phyloP scores from a whole-genome alignment of 352 stramenopile species.

The Globisporangium parvum region DNA sequence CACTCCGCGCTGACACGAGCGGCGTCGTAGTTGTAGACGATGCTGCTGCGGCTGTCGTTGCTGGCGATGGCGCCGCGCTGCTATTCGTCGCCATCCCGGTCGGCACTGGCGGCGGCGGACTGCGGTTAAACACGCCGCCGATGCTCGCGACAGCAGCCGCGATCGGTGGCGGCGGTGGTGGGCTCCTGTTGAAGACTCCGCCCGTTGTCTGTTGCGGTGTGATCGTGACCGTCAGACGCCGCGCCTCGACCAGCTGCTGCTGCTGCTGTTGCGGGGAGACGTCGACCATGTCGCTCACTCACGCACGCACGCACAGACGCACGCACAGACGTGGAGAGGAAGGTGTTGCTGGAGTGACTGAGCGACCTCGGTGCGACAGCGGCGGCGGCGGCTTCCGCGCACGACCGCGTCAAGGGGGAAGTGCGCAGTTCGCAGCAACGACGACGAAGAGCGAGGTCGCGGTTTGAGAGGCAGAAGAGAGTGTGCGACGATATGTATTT shows the following conservation, averaged over 20 bases:
- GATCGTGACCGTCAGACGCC: background rate
- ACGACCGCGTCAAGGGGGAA: too few species aligned
- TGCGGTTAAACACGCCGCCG: background rate
- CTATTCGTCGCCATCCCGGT: background rate
- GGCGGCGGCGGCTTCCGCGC: too few species aligned
- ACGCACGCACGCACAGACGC: too few species aligned
- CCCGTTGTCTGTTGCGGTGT: background rate
- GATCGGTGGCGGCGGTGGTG: background rate
- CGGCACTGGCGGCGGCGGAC: too few species aligned
- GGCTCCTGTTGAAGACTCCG: background rate
- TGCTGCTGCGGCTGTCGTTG: too few species aligned
- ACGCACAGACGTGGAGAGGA: too few species aligned
- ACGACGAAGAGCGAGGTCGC: too few species aligned
- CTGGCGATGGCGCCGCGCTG: background rate
- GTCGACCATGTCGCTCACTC: slow-evolving; percentile 24
- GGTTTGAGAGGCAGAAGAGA: too few species aligned
- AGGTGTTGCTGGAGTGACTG: too few species aligned
- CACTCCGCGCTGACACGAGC: background rate
- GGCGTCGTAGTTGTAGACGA: slow-evolving; percentile 1
- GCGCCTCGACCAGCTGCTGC: slow-evolving; percentile 4
- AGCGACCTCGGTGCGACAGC: too few species aligned
- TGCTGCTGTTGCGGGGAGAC: slow-evolving; percentile 13
- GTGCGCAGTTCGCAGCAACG: too few species aligned
- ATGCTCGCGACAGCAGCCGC: background rate
- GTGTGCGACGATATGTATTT: too few species aligned